Evolutionary conservation across 192 early-diverging fungal genomes (phyloP), one percentile per base, ranked within the genome.

Genomic region (Phlyctochytrium planicorne): DNA sequence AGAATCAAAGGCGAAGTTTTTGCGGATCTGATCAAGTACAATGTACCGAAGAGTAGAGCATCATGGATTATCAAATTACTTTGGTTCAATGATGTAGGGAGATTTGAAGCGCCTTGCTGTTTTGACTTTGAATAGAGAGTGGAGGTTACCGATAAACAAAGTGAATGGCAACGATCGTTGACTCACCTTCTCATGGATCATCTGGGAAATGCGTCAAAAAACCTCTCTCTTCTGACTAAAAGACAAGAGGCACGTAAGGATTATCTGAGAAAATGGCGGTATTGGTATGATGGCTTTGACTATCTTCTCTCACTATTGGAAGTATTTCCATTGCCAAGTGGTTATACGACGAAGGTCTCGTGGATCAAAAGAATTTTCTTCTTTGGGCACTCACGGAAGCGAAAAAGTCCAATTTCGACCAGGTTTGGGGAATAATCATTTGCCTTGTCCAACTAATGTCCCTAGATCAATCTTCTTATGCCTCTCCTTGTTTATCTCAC

Each of bases 351-450:
- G 55, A 57, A 27, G 55, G 55, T 6, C 6, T 25, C 12, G 6
- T 57, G 14, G 27, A 57, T 29, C 55, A 57, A 27, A 57, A 27
- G 27, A 29, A 57, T 57, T 57, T 57, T 57, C 25, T 57, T 24
- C 10, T 57, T 25, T 57, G 55, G 55, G 10, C 55, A 25, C 55
- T 57, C 27, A 57, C 10, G 12, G 55, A 57, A 27, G 14, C 27
- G 25, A 57, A 57, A 25, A 29, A 57, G 27, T 6, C 20, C 10
- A 57, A 57, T 25, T 57, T 57, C 27, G 55, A 57, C 25, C 55
- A 57, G 25, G 55, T 50, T 50, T 10, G 40, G 10, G 40, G n/a
- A n/a, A n/a, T n/a, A n/a, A n/a, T 47, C 40, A 20, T 14, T 47
- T 47, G 10, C 40, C 20, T 47, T 47, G 6, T 47, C 6, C 20